Base-by-base conservation (phyloP, 169 alveolate species). In the Theileria orientalis region DNA sequence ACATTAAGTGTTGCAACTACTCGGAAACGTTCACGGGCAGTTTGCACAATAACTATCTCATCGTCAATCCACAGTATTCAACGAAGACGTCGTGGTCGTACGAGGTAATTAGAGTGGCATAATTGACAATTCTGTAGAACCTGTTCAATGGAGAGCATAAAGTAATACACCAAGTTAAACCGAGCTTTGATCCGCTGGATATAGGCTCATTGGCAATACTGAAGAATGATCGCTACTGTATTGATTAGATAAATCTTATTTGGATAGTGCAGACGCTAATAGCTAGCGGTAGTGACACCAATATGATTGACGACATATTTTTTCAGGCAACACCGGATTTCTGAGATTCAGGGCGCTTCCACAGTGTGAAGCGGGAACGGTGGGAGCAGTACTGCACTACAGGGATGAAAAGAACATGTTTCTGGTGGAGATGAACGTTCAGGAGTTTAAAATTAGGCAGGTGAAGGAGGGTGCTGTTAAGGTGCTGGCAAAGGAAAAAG, bases 1-100 rank as follows among this genome's bases (percentile, higher is more conserved):
- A 57, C 25, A 52, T 74, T 49, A 69, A 79, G 64, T 88, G 93
- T 61, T 87, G 90, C 35, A 80, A 76, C 37, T 88, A 75, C 67
- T 72, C 59, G 47, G 93, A 88, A 63, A 84, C 67, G 32, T 88
- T 70, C 69, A 11, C 71, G 16, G 87, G 87, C 16, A 54, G 56
- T n/a, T 69, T 79, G 32, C 30, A 59, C 29, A 75, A 61, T 44
- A 72, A 72, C 3, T 79, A 44, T 69, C 37, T 41, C 29, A 66
- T 79, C n/a, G 29, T 79, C 37, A 71, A 61, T 30, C 87, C 83
- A 0, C 61, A 56, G 32, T 74, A 79, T 42, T 30, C 69, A 21
- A 70, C 57, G 33, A 71, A 69, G 21, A 79, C 87, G 2, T 40
- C 76, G 32, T 79, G 87, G 87, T 42, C 72, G 7, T 79, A 49